A percentile compares a stretch with the other conserved stretches of the same genome.
Evolutionary conservation across 2,329 filamentous ascomycete species (phyloP).

Genomic region (Lecanosticta acicola): DNA sequence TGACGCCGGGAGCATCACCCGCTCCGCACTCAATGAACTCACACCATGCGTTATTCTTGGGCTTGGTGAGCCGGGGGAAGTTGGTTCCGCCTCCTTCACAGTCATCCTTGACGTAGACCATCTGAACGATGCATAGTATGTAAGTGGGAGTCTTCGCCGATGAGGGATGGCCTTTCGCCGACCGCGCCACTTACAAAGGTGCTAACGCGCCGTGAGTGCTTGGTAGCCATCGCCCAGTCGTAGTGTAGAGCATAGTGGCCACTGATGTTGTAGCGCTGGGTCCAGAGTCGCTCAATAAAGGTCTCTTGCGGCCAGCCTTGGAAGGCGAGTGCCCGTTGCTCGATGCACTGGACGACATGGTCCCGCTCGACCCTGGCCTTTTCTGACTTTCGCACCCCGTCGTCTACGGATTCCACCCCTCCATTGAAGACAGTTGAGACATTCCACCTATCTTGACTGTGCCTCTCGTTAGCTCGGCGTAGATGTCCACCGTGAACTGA

Average conservation of each 20-base stretch:
- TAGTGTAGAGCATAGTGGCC: constrained; percentile 57
- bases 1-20: constrained; percentile 42
- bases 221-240: constrained; percentile 47
- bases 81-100: constrained; percentile 56
- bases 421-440: constrained; percentile 52
- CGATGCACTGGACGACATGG: constrained; percentile 52
- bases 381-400: constrained; percentile 48
- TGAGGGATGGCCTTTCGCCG: too few relatives aligned
- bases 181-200: too few relatives aligned
- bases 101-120: constrained; percentile 53
- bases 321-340: constrained; percentile 52
- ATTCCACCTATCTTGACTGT: constrained; percentile 44
- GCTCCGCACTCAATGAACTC: constrained; percentile 50
- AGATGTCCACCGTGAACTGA: neutral
- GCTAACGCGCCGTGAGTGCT: constrained; percentile 39
- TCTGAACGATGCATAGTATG: too few relatives aligned
- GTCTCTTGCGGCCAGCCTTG: constrained; percentile 56
- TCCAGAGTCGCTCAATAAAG: constrained; percentile 57
- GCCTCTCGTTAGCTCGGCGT: constrained; percentile 4
- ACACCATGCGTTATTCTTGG: constrained; percentile 48
- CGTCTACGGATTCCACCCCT: constrained; percentile 43
- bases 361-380: constrained; percentile 46
- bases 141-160: too few relatives aligned
- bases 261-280: constrained; percentile 52
- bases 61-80: constrained; percentile 49